Conservation (phyloP, 768 basidiomycete species). For the Porphyrellus cyaneotinctus region DNA sequence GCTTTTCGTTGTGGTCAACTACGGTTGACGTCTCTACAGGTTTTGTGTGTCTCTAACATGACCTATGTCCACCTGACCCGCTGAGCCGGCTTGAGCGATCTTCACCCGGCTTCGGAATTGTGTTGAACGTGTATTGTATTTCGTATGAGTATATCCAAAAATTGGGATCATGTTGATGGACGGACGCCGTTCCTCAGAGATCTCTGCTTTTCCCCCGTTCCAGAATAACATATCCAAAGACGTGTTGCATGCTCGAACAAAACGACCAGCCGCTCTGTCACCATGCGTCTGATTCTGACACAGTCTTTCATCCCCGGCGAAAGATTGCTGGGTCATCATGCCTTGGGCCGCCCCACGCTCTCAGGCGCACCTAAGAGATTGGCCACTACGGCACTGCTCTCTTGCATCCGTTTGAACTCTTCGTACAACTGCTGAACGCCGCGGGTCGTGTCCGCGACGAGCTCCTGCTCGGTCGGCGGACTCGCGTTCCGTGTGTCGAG, state of each 20-base stretch:
- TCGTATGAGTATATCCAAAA: background rate
- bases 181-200: no score
- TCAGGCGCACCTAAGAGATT: slow-evolving; percentile 37
- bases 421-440: slow-evolving; percentile 48
- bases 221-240: background rate
- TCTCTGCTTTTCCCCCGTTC: no score
- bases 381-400: slow-evolving; percentile 52
- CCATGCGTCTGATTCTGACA: background rate
- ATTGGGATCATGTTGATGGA: background rate
- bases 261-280: background rate
- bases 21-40: slow-evolving; percentile 13
- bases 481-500: slow-evolving; percentile 11
- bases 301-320: background rate
- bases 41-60: slow-evolving; percentile 24
- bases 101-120: background rate
- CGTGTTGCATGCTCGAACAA: background rate
- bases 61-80: slow-evolving; percentile 23
- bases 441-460: slow-evolving; percentile 40
- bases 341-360: slow-evolving; percentile 9
- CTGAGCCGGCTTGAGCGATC: slow-evolving; percentile 4
- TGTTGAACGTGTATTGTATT: background rate
- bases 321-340: background rate
- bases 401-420: slow-evolving; percentile 48
- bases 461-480: slow-evolving; percentile 43
- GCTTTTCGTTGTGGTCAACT: background rate